These are phyloP conservation scores for Alternaria rosae DNA, from an alignment of 2,329 filamentous ascomycete genomes.

Conservation along the genomic window DNA sequence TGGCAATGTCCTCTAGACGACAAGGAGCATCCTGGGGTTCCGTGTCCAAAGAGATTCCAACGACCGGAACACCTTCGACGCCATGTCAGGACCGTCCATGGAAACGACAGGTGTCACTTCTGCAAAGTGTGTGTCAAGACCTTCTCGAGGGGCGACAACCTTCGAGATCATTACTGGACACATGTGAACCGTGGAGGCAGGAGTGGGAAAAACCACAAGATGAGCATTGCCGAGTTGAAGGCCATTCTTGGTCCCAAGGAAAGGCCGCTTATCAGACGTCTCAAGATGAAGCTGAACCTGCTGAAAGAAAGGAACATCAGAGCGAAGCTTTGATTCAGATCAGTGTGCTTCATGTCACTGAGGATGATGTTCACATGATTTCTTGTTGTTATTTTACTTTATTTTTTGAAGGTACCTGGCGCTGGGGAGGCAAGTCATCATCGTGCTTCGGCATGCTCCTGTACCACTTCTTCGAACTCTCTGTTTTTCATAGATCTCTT, in stretches of 20 bases:
- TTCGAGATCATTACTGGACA: constrained; percentile 36
- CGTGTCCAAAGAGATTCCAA: constrained; percentile 18
- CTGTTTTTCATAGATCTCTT: constrained; percentile 1
- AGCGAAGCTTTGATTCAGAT: not conserved
- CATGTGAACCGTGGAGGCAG: constrained; percentile 30
- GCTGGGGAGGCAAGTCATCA: constrained; percentile 17
- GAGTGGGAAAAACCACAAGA: constrained; percentile 28
- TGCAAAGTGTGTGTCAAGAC: constrained; percentile 25
- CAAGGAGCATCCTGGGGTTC: not conserved
- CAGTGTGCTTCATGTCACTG: not conserved
- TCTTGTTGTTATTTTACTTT: not conserved
- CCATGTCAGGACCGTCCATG: constrained; percentile 32
- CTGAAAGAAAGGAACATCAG: not conserved
- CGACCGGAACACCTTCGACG: constrained; percentile 34
- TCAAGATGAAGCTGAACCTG: constrained; percentile 20
- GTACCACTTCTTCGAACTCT: not conserved
- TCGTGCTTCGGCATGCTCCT: not conserved
- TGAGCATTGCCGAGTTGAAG: constrained; percentile 20
- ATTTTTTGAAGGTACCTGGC: not conserved
- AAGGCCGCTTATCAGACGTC: constrained; percentile 16
- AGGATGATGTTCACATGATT: not conserved
- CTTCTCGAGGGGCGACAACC: constrained; percentile 34
- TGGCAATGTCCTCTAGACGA: constrained; percentile 14
- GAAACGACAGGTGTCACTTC: not conserved
- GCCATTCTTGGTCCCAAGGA: constrained; percentile 26